phyloP scores from a whole-genome alignment of 345 rosid species.

The Citrus glauca region DNA sequence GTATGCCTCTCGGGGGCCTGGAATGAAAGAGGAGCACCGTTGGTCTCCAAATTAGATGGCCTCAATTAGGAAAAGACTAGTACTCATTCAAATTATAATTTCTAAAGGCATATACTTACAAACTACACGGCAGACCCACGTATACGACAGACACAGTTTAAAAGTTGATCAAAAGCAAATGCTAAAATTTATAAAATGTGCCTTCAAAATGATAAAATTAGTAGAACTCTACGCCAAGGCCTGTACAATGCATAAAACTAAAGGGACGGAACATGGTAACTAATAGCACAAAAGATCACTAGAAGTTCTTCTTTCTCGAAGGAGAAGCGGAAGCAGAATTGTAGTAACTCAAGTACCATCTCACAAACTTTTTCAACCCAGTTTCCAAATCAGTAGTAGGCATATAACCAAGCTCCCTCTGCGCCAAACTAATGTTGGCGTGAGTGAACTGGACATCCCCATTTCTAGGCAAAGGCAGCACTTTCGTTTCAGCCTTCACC shows the following conservation, averaged over 20 bases:
- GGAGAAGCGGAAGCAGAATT: slow-evolving; percentile 2
- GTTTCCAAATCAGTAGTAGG: slow-evolving; percentile 58
- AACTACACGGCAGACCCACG: no score
- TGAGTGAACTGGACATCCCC: slow-evolving; percentile 70
- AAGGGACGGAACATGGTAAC: not conserved
- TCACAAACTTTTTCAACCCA: slow-evolving; percentile 69
- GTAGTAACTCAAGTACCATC: slow-evolving; percentile 59
- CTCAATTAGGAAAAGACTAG: no score
- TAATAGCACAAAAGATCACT: not conserved
- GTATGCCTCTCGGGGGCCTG: no score
- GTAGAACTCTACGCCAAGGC: slow-evolving; percentile 1
- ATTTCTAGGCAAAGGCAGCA: slow-evolving; percentile 56
- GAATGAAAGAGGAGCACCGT: not conserved
- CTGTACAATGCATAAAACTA: slow-evolving; percentile 3
- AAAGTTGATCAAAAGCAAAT: no score
- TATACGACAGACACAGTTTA: no score
- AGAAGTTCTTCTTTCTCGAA: slow-evolving; percentile 35
- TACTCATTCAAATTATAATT: no score
- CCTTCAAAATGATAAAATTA: not conserved
- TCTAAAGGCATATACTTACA: no score
- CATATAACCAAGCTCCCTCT: slow-evolving; percentile 51
- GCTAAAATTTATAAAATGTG: no score
- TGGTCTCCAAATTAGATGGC: no score
- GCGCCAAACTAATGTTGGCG: slow-evolving; percentile 57
- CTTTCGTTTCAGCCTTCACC: slow-evolving; percentile 55